These are phyloP conservation scores for Avicennia marina DNA, from an alignment of 257 asterid species.

Conservation along the genomic window DNA sequence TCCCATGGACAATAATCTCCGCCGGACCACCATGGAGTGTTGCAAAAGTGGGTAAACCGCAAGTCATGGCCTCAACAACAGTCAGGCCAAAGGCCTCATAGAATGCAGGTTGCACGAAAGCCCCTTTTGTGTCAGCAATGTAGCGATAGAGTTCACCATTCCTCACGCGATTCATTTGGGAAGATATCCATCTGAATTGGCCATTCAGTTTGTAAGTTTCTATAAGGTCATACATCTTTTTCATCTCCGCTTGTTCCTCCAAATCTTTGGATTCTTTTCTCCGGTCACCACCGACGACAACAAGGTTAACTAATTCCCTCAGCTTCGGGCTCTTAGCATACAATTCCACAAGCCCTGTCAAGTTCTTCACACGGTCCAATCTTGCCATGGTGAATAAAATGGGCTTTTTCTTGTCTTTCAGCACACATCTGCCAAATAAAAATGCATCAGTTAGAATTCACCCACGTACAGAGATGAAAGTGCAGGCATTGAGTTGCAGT, in stretches of 20 bases:
- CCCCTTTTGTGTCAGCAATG: slow-evolving; percentile 81
- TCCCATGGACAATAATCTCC: slow-evolving; percentile 84
- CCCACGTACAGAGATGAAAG: not conserved
- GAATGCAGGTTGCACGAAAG: slow-evolving; percentile 92
- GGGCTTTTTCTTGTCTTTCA: slow-evolving; percentile 80
- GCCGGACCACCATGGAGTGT: slow-evolving; percentile 88
- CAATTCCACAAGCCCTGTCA: slow-evolving; percentile 83
- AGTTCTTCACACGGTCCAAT: slow-evolving; percentile 82
- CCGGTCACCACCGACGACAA: slow-evolving; percentile 89
- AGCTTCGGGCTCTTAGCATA: slow-evolving; percentile 82
- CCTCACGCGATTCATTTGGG: slow-evolving; percentile 96
- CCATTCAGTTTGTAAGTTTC: slow-evolving; percentile 69
- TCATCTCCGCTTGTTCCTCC: slow-evolving; percentile 96
- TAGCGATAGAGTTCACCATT: slow-evolving; percentile 92
- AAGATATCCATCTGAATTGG: slow-evolving; percentile 94
- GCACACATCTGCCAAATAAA: slow-evolving; percentile 49
- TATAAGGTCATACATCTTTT: slow-evolving; percentile 80
- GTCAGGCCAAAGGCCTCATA: slow-evolving; percentile 96
- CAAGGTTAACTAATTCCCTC: slow-evolving; percentile 83
- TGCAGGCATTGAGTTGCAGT: not conserved
- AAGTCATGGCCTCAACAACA: slow-evolving; percentile 97
- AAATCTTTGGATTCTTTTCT: slow-evolving; percentile 87
- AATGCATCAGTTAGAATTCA: not conserved
- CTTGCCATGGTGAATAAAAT: slow-evolving; percentile 95
- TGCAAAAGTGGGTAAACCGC: slow-evolving; percentile 94